Conservation (phyloP, 257 asterid genomes). For the Solanum appendiculatum region DNA sequence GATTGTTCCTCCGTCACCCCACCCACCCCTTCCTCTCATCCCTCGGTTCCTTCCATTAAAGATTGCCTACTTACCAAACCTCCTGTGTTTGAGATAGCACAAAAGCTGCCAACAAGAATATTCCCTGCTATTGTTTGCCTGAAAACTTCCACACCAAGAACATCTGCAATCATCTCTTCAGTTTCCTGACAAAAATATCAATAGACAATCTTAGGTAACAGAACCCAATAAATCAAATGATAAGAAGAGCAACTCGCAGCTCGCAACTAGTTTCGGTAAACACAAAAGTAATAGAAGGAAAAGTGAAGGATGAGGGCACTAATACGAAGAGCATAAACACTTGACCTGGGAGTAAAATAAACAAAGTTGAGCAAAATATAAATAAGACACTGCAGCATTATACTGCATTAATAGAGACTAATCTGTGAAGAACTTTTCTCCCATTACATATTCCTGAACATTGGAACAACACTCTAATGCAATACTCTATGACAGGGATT, state of each 20-base stretch:
- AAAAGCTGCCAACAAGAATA: constrained; percentile 75
- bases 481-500: not conserved
- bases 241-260: not conserved
- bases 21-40: not conserved
- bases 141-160: constrained; percentile 90
- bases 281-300: not conserved
- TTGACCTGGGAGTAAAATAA: not conserved
- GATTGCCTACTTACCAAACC: constrained; percentile 62
- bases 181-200: constrained; percentile 48
- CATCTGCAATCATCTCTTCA: constrained; percentile 86
- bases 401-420: not conserved
- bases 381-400: not conserved
- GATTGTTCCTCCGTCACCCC: not conserved
- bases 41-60: not conserved
- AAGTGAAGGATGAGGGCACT: not conserved
- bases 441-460: not conserved
- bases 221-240: not conserved
- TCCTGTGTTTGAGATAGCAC: constrained; percentile 74
- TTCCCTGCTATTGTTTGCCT: constrained; percentile 83
- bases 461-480: not conserved
- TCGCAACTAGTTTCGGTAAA: not conserved
- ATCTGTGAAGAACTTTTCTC: not conserved
- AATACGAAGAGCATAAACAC: not conserved
- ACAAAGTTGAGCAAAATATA: not conserved
- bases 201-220: not conserved